Percentiles rank a stretch among this genome's conserved stretches.
Conservation (phyloP, 108 stramenopile species). For the Pseudonitzschia multiseries region DNA sequence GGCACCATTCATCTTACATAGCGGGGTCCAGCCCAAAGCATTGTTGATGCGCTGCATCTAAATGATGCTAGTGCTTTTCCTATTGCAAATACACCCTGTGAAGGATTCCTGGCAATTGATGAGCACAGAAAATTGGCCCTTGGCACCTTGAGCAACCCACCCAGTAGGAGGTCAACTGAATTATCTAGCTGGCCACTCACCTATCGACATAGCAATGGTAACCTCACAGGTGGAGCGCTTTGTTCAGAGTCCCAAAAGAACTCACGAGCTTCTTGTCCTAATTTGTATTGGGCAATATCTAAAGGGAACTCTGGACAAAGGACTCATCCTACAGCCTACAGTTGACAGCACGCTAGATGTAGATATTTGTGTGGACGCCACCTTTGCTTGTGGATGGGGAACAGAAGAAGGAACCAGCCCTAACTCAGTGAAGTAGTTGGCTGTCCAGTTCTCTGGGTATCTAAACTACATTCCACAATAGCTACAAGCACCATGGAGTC, state of each 20-base stretch:
- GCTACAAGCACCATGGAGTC: slow-evolving; percentile 49
- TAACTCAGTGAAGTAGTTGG: no score
- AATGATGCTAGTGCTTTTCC: background rate
- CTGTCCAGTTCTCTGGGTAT: no score
- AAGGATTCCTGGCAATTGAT: background rate
- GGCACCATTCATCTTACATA: slow-evolving; percentile 26
- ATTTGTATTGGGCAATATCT: slow-evolving; percentile 47
- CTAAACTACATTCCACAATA: slow-evolving; percentile 45
- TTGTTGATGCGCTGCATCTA: slow-evolving; percentile 16
- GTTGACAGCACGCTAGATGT: background rate
- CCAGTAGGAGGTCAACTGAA: slow-evolving; percentile 39
- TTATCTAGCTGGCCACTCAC: slow-evolving; percentile 29
- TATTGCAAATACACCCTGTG: slow-evolving; percentile 1
- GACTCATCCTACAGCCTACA: slow-evolving; percentile 28
- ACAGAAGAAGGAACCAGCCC: slow-evolving; percentile 32
- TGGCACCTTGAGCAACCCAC: slow-evolving; percentile 19
- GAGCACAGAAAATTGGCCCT: background rate
- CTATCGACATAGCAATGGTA: slow-evolving; percentile 30
- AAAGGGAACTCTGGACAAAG: slow-evolving; percentile 31
- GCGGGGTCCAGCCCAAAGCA: slow-evolving; percentile 19
- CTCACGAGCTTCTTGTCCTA: slow-evolving; percentile 45
- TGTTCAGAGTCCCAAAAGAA: slow-evolving; percentile 29
- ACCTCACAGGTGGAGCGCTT: slow-evolving; percentile 50
- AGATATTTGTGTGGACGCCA: slow-evolving; percentile 47
- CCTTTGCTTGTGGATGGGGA: slow-evolving; percentile 46